A percentile compares a stretch with the other conserved stretches of the same genome.
phyloP scores from a whole-genome alignment of 306 rosid species.

The Urtica urens region DNA sequence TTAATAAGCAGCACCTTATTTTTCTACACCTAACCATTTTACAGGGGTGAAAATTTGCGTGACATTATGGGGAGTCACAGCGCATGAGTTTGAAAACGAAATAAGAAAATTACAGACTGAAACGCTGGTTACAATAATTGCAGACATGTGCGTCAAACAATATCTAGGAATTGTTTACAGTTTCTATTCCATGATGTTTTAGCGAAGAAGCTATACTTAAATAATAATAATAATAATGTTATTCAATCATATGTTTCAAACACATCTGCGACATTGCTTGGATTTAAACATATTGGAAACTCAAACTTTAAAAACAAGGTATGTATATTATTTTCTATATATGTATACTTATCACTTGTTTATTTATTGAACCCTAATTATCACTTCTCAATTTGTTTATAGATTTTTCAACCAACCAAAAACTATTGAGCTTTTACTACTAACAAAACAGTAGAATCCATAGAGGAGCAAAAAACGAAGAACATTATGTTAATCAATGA shows the following conservation, averaged over 20 bases:
- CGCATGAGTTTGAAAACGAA: too few species aligned
- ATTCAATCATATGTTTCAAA: neutral
- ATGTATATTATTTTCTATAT: neutral
- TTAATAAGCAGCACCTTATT: neutral
- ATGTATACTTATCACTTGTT: too few species aligned
- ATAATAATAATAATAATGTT: neutral
- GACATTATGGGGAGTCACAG: neutral
- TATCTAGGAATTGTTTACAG: neutral
- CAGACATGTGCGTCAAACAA: neutral
- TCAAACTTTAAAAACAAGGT: neutral
- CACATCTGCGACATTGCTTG: neutral
- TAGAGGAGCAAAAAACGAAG: neutral
- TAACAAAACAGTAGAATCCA: neutral
- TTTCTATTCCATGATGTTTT: neutral
- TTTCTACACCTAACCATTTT: neutral
- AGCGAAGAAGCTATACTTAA: neutral
- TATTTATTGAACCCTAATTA: neutral
- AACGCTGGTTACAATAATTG: neutral
- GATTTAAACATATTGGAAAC: neutral
- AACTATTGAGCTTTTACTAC: neutral
- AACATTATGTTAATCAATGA: neutral
- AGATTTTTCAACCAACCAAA: neutral
- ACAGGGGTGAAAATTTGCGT: neutral
- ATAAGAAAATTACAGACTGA: neutral
- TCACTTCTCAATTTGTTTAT: neutral